Conservation (phyloP, 2,329 filamentous ascomycete species). For the Cordyceps pruinosa region DNA sequence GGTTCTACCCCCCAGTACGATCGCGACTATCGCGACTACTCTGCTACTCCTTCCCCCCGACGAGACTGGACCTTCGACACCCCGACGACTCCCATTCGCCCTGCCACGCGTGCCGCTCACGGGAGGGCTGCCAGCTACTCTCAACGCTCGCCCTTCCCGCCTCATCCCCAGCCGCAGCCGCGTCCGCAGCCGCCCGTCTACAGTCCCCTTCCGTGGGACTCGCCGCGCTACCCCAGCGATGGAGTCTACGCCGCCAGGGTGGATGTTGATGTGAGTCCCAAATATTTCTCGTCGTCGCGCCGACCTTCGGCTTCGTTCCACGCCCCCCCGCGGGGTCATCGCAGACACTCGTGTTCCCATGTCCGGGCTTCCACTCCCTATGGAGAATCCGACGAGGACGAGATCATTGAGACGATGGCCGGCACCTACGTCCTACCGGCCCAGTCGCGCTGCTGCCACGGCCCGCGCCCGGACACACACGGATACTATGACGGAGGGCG, state of each 20-base stretch:
- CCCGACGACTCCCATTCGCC: slow-evolving; percentile 42
- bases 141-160: slow-evolving; percentile 16
- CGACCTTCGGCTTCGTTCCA: slow-evolving; percentile 29
- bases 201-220: slow-evolving; percentile 34
- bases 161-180: slow-evolving; percentile 12
- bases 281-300: slow-evolving; percentile 42
- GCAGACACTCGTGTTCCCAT: slow-evolving; percentile 51
- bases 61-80: slow-evolving; percentile 40
- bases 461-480: slow-evolving; percentile 27
- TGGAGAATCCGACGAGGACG: slow-evolving; percentile 61
- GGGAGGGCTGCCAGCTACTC: slow-evolving; percentile 33
- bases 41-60: slow-evolving; percentile 51
- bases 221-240: slow-evolving; percentile 55
- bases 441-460: slow-evolving; percentile 35
- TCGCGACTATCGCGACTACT: slow-evolving; percentile 47
- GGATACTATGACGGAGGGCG: slow-evolving; percentile 44
- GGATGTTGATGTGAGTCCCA: slow-evolving; percentile 55
- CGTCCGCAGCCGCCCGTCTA: slow-evolving; percentile 36
- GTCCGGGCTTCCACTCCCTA: slow-evolving; percentile 51
- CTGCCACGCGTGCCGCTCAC: slow-evolving; percentile 44
- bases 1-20: slow-evolving; percentile 43
- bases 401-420: slow-evolving; percentile 48
- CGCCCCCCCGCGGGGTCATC: slow-evolving; percentile 39
- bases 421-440: slow-evolving; percentile 47
- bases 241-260: slow-evolving; percentile 50